phyloP scores from a whole-genome alignment of 1,284 basidiomycete species.

The Psilocybe mexicana region DNA sequence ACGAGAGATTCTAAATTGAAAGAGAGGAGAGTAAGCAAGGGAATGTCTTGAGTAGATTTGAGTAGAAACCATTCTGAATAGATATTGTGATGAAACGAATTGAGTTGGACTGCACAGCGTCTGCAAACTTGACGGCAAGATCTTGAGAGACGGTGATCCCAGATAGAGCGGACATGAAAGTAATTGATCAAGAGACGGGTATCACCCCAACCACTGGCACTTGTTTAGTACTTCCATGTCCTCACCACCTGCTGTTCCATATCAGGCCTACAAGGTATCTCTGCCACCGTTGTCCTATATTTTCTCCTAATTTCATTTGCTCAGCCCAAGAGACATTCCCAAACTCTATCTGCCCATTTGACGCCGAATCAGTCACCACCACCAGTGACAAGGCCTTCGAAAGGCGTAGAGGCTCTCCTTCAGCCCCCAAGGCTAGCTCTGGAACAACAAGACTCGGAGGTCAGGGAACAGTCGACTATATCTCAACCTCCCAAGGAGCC shows the following conservation, averaged over 20 bases:
- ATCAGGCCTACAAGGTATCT: constrained; percentile 72
- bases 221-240: constrained; percentile 20
- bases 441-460: constrained; percentile 7
- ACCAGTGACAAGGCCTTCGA: constrained; percentile 15
- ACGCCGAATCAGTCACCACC: constrained; percentile 23
- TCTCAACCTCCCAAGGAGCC: neutral
- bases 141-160: constrained; percentile 60
- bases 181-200: constrained; percentile 15
- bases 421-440: constrained; percentile 12
- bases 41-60: constrained; percentile 10
- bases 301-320: constrained; percentile 6
- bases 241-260: constrained; percentile 49
- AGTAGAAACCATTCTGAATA: constrained; percentile 65
- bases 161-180: constrained; percentile 66
- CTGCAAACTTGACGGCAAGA: constrained; percentile 54
- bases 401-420: constrained; percentile 7
- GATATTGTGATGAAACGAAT: constrained; percentile 73
- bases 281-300: constrained; percentile 2
- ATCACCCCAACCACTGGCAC: constrained; percentile 2
- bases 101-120: constrained; percentile 49
- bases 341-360: constrained; percentile 42
- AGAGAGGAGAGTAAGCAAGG: constrained; percentile 23
- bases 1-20: constrained; percentile 61
- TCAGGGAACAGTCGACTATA: too few species aligned
- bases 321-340: constrained; percentile 72